Evolutionary conservation across 257 asterid genomes (phyloP).

Genomic region (Ehretia macrophylla): DNA sequence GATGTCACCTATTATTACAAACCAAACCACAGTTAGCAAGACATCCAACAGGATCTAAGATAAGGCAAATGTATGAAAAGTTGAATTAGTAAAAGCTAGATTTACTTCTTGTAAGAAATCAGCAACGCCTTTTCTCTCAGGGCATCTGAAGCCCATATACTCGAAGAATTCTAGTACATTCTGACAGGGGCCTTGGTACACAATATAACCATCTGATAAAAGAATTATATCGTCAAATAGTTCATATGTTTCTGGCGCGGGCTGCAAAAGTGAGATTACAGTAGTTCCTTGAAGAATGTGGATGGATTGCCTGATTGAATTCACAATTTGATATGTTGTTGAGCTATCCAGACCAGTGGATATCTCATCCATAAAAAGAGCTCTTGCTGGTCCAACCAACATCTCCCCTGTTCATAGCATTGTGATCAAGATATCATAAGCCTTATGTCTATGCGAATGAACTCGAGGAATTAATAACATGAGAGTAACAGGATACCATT

Average conservation of each 20-base stretch:
- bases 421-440: background rate
- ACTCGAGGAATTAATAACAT: too few species aligned
- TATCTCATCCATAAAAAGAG: conserved; percentile 85
- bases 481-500: too few species aligned
- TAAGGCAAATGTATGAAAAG: background rate
- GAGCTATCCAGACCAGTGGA: conserved; percentile 93
- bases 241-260: conserved; percentile 86
- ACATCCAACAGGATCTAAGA: background rate
- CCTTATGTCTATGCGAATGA: too few species aligned
- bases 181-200: conserved; percentile 84
- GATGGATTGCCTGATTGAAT: conserved; percentile 59
- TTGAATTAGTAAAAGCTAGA: too few species aligned
- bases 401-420: conserved; percentile 58
- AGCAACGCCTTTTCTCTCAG: conserved; percentile 77
- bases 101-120: conserved; percentile 46
- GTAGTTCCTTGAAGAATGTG: conserved; percentile 67
- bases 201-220: conserved; percentile 71
- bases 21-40: background rate
- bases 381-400: conserved; percentile 87
- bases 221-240: conserved; percentile 86
- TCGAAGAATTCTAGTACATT: conserved; percentile 55
- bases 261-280: conserved; percentile 77
- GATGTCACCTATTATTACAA: conserved; percentile 19
- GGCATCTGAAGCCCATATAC: conserved; percentile 75
- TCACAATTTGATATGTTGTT: conserved; percentile 77